Percentiles rank a stretch among this genome's conserved stretches.
These are phyloP conservation scores for Microbotryum saponariae DNA, from an alignment of 1,284 basidiomycete genomes.

Conservation along the genomic window DNA sequence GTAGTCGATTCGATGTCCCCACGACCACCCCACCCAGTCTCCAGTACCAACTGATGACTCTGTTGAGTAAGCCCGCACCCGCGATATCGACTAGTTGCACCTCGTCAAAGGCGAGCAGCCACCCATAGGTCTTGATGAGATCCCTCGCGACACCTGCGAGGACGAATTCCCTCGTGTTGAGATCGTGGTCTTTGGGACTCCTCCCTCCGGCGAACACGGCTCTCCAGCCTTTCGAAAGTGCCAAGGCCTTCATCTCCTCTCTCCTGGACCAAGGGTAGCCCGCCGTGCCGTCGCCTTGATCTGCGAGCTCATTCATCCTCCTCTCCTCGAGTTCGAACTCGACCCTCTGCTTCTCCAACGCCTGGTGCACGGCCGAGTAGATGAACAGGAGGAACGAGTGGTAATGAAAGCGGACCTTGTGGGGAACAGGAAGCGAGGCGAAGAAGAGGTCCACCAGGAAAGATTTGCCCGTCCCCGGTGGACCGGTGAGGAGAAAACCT, in stretches of 20 bases:
- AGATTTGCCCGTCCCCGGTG: slow-evolving; percentile 52
- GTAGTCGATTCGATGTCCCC: slow-evolving; percentile 45
- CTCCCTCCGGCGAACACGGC: slow-evolving; percentile 44
- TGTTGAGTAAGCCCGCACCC: slow-evolving; percentile 50
- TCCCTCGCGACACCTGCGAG: slow-evolving; percentile 44
- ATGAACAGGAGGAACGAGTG: slow-evolving; percentile 60
- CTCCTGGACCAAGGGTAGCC: slow-evolving; percentile 36
- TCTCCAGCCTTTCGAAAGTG: slow-evolving; percentile 36
- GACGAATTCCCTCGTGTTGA: slow-evolving; percentile 45
- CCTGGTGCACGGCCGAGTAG: slow-evolving; percentile 51
- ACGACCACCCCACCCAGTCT: slow-evolving; percentile 62
- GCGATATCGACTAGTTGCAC: slow-evolving; percentile 60
- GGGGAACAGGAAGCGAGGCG: slow-evolving; percentile 51
- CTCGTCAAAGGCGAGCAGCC: slow-evolving; percentile 61
- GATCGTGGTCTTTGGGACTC: slow-evolving; percentile 43
- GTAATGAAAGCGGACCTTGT: slow-evolving; percentile 60
- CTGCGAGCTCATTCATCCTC: slow-evolving; percentile 31
- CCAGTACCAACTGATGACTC: slow-evolving; percentile 67
- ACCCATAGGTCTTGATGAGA: slow-evolving; percentile 50
- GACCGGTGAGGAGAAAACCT: slow-evolving; percentile 49
- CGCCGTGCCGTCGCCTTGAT: slow-evolving; percentile 10
- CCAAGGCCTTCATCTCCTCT: slow-evolving; percentile 36
- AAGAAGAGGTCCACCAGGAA: slow-evolving; percentile 62
- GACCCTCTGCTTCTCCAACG: slow-evolving; percentile 33
- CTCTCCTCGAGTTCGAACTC: slow-evolving; percentile 44